Percentiles rank a stretch among this genome's conserved stretches.
phyloP scores from a whole-genome alignment of 2,329 filamentous ascomycete genomes.

The Delphinella strobiligena region DNA sequence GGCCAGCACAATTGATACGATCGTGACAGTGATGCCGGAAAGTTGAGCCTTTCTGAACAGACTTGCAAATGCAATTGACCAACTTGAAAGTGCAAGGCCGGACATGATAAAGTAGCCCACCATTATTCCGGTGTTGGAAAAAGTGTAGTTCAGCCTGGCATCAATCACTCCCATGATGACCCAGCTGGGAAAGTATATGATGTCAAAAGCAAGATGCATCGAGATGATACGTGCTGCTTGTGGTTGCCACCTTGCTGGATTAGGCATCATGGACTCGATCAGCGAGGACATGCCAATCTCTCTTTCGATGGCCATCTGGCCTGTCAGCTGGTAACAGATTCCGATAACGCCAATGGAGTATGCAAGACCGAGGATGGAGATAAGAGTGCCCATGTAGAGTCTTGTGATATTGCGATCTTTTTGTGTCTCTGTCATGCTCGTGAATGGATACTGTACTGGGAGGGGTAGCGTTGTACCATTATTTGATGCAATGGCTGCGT shows the following conservation, averaged over 20 bases:
- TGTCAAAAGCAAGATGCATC: conserved; percentile 67
- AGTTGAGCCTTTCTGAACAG: conserved; percentile 84
- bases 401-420: conserved; percentile 53
- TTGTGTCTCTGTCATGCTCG: conserved; percentile 56
- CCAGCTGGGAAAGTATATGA: conserved; percentile 75
- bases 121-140: conserved; percentile 31
- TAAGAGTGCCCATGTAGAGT: conserved; percentile 60
- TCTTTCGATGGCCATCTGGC: conserved; percentile 72
- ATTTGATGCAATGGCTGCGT: conserved; percentile 54
- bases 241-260: conserved; percentile 59
- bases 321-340: conserved; percentile 76
- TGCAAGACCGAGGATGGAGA: conserved; percentile 63
- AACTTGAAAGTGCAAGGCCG: conserved; percentile 67
- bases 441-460: conserved; percentile 62
- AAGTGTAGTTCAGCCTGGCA: conserved; percentile 42
- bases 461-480: conserved; percentile 31
- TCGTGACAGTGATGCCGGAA: conserved; percentile 67
- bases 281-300: conserved; percentile 81
- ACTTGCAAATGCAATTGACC: conserved; percentile 67
- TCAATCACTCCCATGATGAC: conserved; percentile 63
- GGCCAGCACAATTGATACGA: conserved; percentile 62
- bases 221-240: conserved; percentile 68
- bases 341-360: conserved; percentile 72
- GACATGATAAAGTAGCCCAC: conserved; percentile 56
- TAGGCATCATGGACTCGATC: conserved; percentile 85